Percentiles rank a stretch among this genome's conserved stretches.
These are phyloP conservation scores for Leccinum longicurvipes DNA, from an alignment of 768 basidiomycete genomes.

Conservation along the genomic window DNA sequence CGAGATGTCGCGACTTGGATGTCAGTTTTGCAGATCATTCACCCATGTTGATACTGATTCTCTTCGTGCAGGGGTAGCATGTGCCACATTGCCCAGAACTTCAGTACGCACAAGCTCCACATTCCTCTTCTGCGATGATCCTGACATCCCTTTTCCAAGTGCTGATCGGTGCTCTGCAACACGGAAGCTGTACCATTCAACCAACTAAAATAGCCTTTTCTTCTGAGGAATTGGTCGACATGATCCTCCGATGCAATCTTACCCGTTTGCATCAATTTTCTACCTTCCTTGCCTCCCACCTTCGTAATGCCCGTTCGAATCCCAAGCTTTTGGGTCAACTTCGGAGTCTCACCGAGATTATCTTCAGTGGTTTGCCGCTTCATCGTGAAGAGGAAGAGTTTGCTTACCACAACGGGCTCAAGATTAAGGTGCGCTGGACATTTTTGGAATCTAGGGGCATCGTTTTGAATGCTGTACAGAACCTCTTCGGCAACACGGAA, in stretches of 20 bases:
- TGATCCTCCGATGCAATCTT: slow-evolving; percentile 63
- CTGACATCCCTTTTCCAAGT: slow-evolving; percentile 33
- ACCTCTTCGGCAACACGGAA: slow-evolving; percentile 81
- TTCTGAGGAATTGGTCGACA: slow-evolving; percentile 65
- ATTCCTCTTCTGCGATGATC: slow-evolving; percentile 21
- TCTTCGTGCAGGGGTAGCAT: slow-evolving; percentile 64
- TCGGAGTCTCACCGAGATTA: slow-evolving; percentile 54
- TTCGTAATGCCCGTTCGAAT: slow-evolving; percentile 57
- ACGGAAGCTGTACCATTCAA: slow-evolving; percentile 70
- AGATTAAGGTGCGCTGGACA: slow-evolving; percentile 48
- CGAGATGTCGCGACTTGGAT: slow-evolving; percentile 74
- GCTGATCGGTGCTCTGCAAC: slow-evolving; percentile 68
- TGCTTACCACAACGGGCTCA: slow-evolving; percentile 62
- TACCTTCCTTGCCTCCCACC: slow-evolving; percentile 61
- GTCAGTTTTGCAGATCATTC: slow-evolving; percentile 41
- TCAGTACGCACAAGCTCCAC: slow-evolving; percentile 48
- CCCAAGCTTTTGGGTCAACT: slow-evolving; percentile 59
- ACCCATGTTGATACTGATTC: slow-evolving; percentile 30
- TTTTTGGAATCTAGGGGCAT: slow-evolving; percentile 14
- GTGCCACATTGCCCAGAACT: slow-evolving; percentile 78
- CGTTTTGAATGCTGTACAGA: slow-evolving; percentile 41
- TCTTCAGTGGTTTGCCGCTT: slow-evolving; percentile 65
- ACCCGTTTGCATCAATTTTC: slow-evolving; percentile 78
- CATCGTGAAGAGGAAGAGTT: slow-evolving; percentile 68
- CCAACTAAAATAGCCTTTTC: slow-evolving; percentile 64